Percentiles rank a stretch among this genome's conserved stretches.
phyloP scores from a whole-genome alignment of 495 filamentous ascomycete species.

The Penicillium diatomitis region DNA sequence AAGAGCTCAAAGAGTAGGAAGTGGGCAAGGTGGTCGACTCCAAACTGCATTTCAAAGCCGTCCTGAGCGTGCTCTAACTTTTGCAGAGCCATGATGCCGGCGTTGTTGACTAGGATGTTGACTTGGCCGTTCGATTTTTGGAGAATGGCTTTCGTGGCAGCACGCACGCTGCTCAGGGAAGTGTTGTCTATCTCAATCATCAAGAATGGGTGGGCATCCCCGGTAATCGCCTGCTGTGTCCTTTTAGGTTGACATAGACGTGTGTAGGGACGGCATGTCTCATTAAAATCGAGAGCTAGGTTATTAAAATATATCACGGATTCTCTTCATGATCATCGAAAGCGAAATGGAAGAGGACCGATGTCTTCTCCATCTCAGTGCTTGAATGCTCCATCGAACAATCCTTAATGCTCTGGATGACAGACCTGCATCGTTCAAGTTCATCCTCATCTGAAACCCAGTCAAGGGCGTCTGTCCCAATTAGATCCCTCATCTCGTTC shows the following conservation, averaged over 20 bases:
- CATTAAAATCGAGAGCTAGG: no score
- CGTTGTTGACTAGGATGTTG: conserved; percentile 5
- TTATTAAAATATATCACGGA: background rate
- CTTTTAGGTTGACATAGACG: no score
- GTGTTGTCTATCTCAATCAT: conserved; percentile 30
- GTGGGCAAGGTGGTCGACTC: conserved; percentile 34
- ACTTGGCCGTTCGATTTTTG: conserved; percentile 17
- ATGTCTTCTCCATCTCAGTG: conserved; percentile 13
- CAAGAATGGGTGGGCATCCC: no score
- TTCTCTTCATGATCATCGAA: conserved; percentile 18
- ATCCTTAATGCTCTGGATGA: conserved; percentile 15
- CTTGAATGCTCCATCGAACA: conserved; percentile 18
- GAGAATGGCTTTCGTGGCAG: conserved; percentile 28
- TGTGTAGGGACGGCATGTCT: no score
- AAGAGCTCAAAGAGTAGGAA: conserved; percentile 39
- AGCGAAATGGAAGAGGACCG: conserved; percentile 16
- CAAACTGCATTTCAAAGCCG: conserved; percentile 32
- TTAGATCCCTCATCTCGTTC: background rate
- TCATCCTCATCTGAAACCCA: conserved; percentile 20
- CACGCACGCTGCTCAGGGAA: conserved; percentile 28
- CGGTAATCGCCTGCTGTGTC: no score
- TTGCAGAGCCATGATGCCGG: background rate
- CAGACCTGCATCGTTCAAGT: conserved; percentile 9
- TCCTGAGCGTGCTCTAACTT: conserved; percentile 14
- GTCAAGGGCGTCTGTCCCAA: conserved; percentile 15